Base-by-base conservation (phyloP, 768 basidiomycete species). In the Tulasnella sp. region DNA sequence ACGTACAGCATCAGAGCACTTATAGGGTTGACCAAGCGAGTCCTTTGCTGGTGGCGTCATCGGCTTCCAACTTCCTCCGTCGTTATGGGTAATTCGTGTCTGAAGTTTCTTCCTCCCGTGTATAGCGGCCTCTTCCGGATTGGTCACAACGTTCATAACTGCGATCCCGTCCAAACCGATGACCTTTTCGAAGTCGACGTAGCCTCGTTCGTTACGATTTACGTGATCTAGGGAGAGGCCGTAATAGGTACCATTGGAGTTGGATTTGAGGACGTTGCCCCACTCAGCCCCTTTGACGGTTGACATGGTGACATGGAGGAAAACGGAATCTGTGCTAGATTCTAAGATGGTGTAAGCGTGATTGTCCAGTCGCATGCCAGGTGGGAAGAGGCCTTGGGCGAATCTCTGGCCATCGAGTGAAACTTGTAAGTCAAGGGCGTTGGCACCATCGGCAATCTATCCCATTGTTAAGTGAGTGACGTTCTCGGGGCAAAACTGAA, bases 171-270 rank as follows among this genome's bases (percentile, higher is more conserved):
- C 96, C 72, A 99, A 84, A 13, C 96, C 96, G 77, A 93, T 90
- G 88, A 98, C 92, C 87, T 99, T 99, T 86, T 99, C 98, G 81
- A 99, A 99, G 83, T 99, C 97, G 42, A 95, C 96, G 82, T 88
- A 99, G 5, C 98, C 98, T 0, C 85, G 83, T 0, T 89, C 85
- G 83, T 99, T 92, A n/a, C 98, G 89, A 83, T 99, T 99, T 77
- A 93, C 98, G 81, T 95, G 88, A 81, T 94, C 92, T 51, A 93
- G 82, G 0, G 96, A 94, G 15, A 96, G 83, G 29, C 93, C 91
- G 83, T 95, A 99, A 86, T 98, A 98, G 0, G 98, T 99, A 48
- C 98, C 98, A 81, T 99, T 99, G 40, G 93, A 98, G 84, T 99
- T 99, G 39, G 96, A 98, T 84, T 97, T 97, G 79, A 95, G 88